Conservation (phyloP, 495 filamentous ascomycete genomes). For the Rhizodiscina lignyota region DNA sequence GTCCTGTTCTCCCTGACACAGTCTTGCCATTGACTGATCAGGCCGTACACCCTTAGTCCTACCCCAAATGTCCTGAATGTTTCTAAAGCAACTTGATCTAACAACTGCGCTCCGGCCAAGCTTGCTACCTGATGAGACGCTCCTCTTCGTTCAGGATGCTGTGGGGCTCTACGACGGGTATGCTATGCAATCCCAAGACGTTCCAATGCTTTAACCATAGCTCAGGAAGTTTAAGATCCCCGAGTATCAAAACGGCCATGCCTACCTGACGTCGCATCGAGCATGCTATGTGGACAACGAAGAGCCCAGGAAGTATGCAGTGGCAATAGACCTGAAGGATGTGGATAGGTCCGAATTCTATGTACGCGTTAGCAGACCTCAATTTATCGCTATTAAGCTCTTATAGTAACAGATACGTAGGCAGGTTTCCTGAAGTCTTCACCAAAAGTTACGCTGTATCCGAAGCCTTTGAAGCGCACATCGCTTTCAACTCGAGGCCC, state of each 20-base stretch:
- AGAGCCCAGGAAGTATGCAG: slow-evolving; percentile 70
- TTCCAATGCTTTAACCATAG: slow-evolving; percentile 1
- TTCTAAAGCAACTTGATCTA: slow-evolving; percentile 84
- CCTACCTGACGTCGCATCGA: slow-evolving; percentile 88
- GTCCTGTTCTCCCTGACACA: not conserved
- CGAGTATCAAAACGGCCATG: slow-evolving; percentile 87
- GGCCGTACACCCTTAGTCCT: too few species aligned
- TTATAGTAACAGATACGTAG: slow-evolving; percentile 30
- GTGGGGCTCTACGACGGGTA: slow-evolving; percentile 97
- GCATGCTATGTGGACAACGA: slow-evolving; percentile 87
- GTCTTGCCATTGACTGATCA: too few species aligned
- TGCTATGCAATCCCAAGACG: slow-evolving; percentile 13
- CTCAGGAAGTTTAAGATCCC: slow-evolving; percentile 83
- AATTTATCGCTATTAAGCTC: too few species aligned
- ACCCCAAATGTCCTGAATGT: too few species aligned
- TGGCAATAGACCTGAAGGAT: slow-evolving; percentile 76
- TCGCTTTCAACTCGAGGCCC: slow-evolving; percentile 23
- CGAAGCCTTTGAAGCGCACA: slow-evolving; percentile 48
- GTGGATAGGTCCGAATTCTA: slow-evolving; percentile 85
- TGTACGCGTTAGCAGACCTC: slow-evolving; percentile 29
- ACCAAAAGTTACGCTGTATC: slow-evolving; percentile 74
- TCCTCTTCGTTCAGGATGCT: slow-evolving; percentile 92
- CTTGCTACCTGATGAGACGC: slow-evolving; percentile 72
- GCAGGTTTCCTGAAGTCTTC: slow-evolving; percentile 93
- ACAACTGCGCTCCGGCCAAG: slow-evolving; percentile 87